These are phyloP conservation scores for Pseudocercospora pini-densiflorae DNA, from an alignment of 2,329 filamentous ascomycete species.

Conservation along the genomic window DNA sequence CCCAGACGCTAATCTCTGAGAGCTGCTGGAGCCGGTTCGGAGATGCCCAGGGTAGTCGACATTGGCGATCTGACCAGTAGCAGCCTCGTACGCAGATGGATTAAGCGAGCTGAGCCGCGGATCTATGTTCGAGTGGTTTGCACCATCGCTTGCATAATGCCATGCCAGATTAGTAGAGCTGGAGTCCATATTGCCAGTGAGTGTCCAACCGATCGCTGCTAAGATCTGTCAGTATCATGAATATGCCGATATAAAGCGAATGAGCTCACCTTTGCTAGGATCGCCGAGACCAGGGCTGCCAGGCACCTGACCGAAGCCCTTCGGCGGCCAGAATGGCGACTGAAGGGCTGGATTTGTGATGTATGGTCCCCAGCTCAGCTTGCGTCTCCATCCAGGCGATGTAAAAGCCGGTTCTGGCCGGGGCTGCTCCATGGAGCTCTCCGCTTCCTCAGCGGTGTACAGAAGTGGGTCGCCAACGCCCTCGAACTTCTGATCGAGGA, in stretches of 20 bases:
- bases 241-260: conserved; percentile 13
- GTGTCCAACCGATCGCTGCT: conserved; percentile 76
- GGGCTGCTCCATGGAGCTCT: conserved; percentile 65
- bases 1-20: conserved; percentile 12
- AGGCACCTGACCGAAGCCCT: conserved; percentile 34
- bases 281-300: conserved; percentile 55
- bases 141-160: conserved; percentile 67
- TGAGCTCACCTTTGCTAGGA: conserved; percentile 53
- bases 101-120: conserved; percentile 24
- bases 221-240: background rate
- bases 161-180: conserved; percentile 82
- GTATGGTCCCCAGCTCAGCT: conserved; percentile 51
- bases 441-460: conserved; percentile 75
- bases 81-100: conserved; percentile 18
- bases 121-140: conserved; percentile 21
- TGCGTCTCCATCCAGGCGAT: conserved; percentile 56
- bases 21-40: conserved; percentile 14
- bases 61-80: conserved; percentile 16
- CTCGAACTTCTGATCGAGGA: conserved; percentile 84
- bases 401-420: conserved; percentile 54
- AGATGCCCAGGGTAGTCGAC: conserved; percentile 17
- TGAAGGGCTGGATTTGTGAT: conserved; percentile 29
- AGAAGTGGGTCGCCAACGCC: conserved; percentile 77
- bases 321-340: conserved; percentile 31
- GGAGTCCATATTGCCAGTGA: conserved; percentile 87